Percentiles rank a stretch among this genome's conserved stretches.
These are phyloP conservation scores for Trichoderma harzianum DNA, from an alignment of 2,329 filamentous ascomycete species.

Conservation along the genomic window DNA sequence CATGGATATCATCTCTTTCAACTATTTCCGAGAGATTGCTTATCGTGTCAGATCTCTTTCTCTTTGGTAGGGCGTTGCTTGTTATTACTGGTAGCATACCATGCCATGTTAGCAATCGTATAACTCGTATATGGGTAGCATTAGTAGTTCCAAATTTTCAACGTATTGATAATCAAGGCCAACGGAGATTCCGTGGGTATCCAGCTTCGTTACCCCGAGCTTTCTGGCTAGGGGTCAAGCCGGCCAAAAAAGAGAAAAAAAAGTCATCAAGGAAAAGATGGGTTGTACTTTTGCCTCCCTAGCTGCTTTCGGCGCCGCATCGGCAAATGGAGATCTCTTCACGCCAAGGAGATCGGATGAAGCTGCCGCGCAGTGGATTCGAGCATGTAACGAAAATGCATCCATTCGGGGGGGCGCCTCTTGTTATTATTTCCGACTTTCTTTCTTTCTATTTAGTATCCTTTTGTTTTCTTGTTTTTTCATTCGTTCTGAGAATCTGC, in stretches of 20 bases:
- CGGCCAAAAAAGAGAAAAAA: neutral
- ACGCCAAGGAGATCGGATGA: neutral
- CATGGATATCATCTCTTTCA: neutral
- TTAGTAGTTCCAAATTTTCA: neutral
- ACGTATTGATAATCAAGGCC: neutral
- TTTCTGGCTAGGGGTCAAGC: neutral
- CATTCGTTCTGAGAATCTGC: neutral
- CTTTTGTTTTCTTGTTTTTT: neutral
- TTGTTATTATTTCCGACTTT: neutral
- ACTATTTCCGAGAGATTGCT: neutral
- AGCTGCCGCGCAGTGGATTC: conserved; percentile 4
- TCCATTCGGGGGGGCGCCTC: neutral
- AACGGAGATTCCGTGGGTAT: conserved; percentile 10
- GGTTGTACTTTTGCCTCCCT: neutral
- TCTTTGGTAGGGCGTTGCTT: neutral
- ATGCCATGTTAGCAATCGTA: neutral
- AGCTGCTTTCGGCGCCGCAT: conserved; percentile 1
- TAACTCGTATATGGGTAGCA: neutral
- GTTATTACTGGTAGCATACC: no score
- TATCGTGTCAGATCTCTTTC: neutral
- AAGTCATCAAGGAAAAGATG: neutral
- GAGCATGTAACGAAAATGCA: neutral
- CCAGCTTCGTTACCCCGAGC: neutral
- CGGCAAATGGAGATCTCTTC: neutral
- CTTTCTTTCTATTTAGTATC: neutral